Percentiles rank a stretch among this genome's conserved stretches.
phyloP scores from a whole-genome alignment of 1,139 yeast genomes.

The Meyerozyma carpophila region DNA sequence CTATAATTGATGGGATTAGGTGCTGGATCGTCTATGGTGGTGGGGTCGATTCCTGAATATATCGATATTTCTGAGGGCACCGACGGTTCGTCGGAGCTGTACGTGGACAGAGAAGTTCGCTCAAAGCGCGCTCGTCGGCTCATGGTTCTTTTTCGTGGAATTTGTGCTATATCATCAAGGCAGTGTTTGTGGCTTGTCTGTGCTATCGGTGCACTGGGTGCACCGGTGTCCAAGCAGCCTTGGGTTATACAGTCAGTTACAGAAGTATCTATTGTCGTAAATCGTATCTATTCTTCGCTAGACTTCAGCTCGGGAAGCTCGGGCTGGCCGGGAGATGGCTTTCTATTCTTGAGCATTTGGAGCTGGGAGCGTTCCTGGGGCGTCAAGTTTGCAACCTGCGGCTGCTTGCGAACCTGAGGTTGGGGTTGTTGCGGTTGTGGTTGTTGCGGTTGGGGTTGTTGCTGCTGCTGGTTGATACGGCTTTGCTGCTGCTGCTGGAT shows the following conservation, averaged over 20 bases:
- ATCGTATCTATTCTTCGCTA: neutral
- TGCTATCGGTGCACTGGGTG: neutral
- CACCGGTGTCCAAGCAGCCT: too few species aligned
- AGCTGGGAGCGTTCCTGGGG: slow-evolving; percentile 35
- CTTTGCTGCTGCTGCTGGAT: slow-evolving; percentile 48
- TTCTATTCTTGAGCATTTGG: slow-evolving; percentile 33
- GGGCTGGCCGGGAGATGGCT: slow-evolving; percentile 5
- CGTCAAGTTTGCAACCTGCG: slow-evolving; percentile 27
- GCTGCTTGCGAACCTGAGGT: slow-evolving; percentile 14
- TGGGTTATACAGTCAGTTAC: too few species aligned
- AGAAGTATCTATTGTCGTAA: neutral
- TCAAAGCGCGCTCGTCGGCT: neutral
- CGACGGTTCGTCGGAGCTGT: neutral
- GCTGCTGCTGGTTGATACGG: slow-evolving; percentile 25
- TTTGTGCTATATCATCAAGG: neutral
- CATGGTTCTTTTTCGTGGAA: neutral
- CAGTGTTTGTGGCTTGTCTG: neutral
- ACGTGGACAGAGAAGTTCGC: neutral
- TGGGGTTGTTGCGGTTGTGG: slow-evolving; percentile 11
- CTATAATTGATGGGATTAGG: neutral
- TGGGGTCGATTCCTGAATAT: neutral
- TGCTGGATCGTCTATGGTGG: neutral
- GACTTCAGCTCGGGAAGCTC: neutral
- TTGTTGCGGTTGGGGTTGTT: slow-evolving; percentile 13
- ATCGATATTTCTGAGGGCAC: neutral